phyloP scores from a whole-genome alignment of 1,284 basidiomycete genomes.

The Ceratobasidium theobromae region DNA sequence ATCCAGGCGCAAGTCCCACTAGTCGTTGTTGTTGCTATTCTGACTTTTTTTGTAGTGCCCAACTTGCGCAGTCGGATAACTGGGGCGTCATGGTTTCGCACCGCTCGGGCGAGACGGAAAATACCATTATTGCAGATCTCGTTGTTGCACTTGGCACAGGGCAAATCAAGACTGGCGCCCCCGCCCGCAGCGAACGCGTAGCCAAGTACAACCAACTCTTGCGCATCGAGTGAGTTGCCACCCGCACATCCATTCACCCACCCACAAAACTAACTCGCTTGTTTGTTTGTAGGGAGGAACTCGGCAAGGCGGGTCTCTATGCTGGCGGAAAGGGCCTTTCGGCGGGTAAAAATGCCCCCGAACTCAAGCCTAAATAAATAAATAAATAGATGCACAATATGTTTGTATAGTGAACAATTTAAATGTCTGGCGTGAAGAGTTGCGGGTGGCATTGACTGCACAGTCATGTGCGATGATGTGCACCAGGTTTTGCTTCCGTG shows the following conservation, averaged over 20 bases:
- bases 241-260: not conserved
- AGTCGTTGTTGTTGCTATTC: constrained; percentile 92
- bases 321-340: constrained; percentile 82
- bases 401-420: too few relatives aligned
- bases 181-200: constrained; percentile 89
- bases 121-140: constrained; percentile 96
- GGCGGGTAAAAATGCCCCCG: constrained; percentile 70
- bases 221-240: constrained; percentile 76
- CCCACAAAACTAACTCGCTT: not conserved
- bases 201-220: constrained; percentile 90
- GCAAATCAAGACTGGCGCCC: constrained; percentile 98
- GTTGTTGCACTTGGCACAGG: constrained; percentile 91
- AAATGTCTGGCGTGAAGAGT: too few relatives aligned
- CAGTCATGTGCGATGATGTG: too few relatives aligned
- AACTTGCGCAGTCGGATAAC: constrained; percentile 93
- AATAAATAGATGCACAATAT: not conserved
- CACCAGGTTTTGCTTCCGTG: too few relatives aligned
- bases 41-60: constrained; percentile 59
- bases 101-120: constrained; percentile 96
- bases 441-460: too few relatives aligned
- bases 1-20: constrained; percentile 77
- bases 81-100: constrained; percentile 99
- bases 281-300: constrained; percentile 65
- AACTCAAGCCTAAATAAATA: constrained; percentile 47
- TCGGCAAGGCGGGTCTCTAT: constrained; percentile 61